Base-by-base conservation (phyloP, 202 grass and related monocot species). In the Schoenoplectus tabernaemontani region DNA sequence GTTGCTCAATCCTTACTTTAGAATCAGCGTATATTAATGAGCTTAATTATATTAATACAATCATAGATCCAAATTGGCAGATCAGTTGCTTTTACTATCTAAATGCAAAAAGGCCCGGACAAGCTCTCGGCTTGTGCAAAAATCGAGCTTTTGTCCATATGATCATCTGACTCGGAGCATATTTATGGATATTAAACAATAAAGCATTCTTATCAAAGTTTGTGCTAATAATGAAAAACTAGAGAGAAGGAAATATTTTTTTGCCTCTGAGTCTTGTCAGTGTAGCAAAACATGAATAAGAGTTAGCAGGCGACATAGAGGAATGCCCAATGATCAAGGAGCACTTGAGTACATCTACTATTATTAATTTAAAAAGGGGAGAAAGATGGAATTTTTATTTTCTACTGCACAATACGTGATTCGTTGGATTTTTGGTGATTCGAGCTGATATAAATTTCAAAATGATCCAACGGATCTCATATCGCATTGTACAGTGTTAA, bases 321-420 rank as follows among this genome's bases (percentile, higher is more conserved):
- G 82, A 65, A 64, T 57, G 47, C 24, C 59, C 72, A 78, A 84
- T 84, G 41, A 78, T 78, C 60, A 65, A 65, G 54, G 56, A 68
- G 82, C 57, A 84, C 33, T 83, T 16, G 65, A 65, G 41, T 76
- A 54, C 59, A 63, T 34, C 23, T 15, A 77, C 19, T 48, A 53
- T 34, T 50, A 60, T 53, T 24, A 9, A 9, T 23, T 13, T 9
- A 38, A 32, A 51, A 15, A 57, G n/a, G 7, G 3, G 37, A 77
- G 22, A 37, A 37, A 19, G 11, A 37, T 9, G 47, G n/a, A n/a
- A n/a, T n/a, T n/a, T n/a, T n/a, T n/a, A n/a, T n/a, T n/a, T n/a
- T n/a, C n/a, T n/a, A n/a, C n/a, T n/a, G n/a, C n/a, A n/a, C n/a
- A n/a, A n/a, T n/a, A n/a, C n/a, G n/a, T n/a, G n/a, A n/a, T n/a